Percentiles rank a stretch among this genome's conserved stretches.
Evolutionary conservation across 2,329 filamentous ascomycete genomes (phyloP).

Genomic region (Apiospora pterosperma): DNA sequence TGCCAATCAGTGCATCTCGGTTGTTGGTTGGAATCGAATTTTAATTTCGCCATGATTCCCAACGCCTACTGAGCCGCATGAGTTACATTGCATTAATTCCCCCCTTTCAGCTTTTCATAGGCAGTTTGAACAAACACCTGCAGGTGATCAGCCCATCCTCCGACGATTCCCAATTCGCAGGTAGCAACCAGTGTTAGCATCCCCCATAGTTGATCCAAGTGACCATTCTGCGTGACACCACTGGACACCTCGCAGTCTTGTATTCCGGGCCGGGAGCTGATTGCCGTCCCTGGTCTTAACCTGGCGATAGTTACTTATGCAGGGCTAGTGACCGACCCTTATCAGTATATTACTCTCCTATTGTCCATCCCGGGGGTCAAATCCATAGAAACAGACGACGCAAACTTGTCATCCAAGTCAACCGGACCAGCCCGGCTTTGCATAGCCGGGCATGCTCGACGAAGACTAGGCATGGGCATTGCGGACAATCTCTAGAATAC

Average conservation of each 20-base stretch:
- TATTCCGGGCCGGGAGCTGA: not conserved
- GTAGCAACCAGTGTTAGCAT: not conserved
- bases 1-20: not conserved
- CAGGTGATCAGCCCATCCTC: not conserved
- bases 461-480: not conserved
- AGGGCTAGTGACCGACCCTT: not conserved
- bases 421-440: not conserved
- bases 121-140: not conserved
- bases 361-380: not conserved
- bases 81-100: not conserved
- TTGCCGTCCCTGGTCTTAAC: not conserved
- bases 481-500: not conserved
- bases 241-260: not conserved
- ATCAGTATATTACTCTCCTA: slow-evolving; percentile 1
- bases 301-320: not conserved
- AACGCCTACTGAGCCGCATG: not conserved
- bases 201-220: not conserved
- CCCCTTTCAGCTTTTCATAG: not conserved
- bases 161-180: not conserved
- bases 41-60: not conserved
- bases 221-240: too few species aligned
- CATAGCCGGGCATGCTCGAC: not conserved
- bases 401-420: not conserved
- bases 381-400: not conserved
- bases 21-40: not conserved